phyloP scores from a whole-genome alignment of 2,329 filamentous ascomycete species.

The Fusarium setosum region DNA sequence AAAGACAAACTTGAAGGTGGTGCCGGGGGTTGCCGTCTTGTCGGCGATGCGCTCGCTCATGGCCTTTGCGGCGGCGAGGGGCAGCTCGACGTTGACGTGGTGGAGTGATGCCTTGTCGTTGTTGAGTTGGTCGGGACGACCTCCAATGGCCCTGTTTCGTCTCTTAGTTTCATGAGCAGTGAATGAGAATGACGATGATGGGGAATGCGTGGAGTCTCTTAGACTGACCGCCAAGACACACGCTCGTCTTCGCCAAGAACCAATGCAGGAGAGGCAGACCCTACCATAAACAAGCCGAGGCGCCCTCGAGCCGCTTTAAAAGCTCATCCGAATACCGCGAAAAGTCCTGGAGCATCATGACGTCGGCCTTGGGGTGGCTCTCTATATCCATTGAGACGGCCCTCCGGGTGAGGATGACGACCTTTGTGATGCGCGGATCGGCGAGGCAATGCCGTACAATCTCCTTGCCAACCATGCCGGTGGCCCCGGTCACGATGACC shows the following conservation, averaged over 20 bases:
- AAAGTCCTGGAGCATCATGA: constrained; percentile 65
- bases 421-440: constrained; percentile 60
- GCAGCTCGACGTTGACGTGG: constrained; percentile 70
- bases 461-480: constrained; percentile 67
- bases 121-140: constrained; percentile 58
- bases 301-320: constrained; percentile 56
- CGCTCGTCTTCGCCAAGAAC: background rate
- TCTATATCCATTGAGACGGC: constrained; percentile 55
- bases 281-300: constrained; percentile 74
- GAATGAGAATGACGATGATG: background rate
- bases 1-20: constrained; percentile 56
- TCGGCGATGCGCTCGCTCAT: constrained; percentile 54
- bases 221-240: background rate
- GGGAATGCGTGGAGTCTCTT: no score
- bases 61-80: constrained; percentile 67
- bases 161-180: background rate
- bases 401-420: constrained; percentile 63
- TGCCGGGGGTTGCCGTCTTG: constrained; percentile 40
- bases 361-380: constrained; percentile 60
- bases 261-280: constrained; percentile 23
- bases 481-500: constrained; percentile 67
- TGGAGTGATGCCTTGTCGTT: constrained; percentile 55
- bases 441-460: constrained; percentile 63
- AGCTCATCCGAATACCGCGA: constrained; percentile 57
- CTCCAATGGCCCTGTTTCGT: constrained; percentile 52